Conservation (phyloP, 2,329 filamentous ascomycete genomes). For the Drechslerella dactyloides region DNA sequence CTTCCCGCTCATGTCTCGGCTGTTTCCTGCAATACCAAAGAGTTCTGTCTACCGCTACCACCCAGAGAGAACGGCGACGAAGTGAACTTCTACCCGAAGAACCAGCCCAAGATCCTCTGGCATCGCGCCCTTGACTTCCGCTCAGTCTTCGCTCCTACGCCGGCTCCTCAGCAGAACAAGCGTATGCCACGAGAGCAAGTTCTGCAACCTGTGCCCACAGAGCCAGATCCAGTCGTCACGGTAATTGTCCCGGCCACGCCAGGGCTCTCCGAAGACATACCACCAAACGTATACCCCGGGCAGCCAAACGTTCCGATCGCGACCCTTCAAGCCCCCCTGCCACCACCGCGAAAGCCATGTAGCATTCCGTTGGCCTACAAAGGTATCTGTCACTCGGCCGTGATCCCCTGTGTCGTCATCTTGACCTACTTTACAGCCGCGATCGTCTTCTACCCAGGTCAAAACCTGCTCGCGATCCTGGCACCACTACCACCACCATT, state of each 20-base stretch:
- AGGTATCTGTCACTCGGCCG: constrained; percentile 36
- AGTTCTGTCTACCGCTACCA: constrained; percentile 14
- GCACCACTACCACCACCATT: neutral
- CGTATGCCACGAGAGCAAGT: neutral
- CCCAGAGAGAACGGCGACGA: neutral
- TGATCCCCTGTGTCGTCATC: constrained; percentile 36
- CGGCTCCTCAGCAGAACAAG: neutral
- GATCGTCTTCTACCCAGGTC: constrained; percentile 20
- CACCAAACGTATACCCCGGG: constrained; percentile 17
- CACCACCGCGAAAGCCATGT: constrained; percentile 17
- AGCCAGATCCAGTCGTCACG: neutral
- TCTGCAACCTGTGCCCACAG: neutral
- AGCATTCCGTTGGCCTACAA: constrained; percentile 31
- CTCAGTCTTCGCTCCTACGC: neutral
- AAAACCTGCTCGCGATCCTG: neutral
- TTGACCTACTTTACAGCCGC: constrained; percentile 24
- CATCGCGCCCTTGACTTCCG: constrained; percentile 17
- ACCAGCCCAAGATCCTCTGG: neutral
- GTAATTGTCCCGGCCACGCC: neutral
- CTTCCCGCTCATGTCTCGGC: constrained; percentile 10
- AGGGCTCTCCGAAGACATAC: no score
- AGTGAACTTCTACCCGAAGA: neutral
- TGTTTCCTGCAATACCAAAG: constrained; percentile 12
- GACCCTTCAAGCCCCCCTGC: no score
- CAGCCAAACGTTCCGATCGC: no score